Percentiles rank a stretch among this genome's conserved stretches.
phyloP scores from a whole-genome alignment of 352 stramenopile genomes.

The Pythium vanterpoolii region DNA sequence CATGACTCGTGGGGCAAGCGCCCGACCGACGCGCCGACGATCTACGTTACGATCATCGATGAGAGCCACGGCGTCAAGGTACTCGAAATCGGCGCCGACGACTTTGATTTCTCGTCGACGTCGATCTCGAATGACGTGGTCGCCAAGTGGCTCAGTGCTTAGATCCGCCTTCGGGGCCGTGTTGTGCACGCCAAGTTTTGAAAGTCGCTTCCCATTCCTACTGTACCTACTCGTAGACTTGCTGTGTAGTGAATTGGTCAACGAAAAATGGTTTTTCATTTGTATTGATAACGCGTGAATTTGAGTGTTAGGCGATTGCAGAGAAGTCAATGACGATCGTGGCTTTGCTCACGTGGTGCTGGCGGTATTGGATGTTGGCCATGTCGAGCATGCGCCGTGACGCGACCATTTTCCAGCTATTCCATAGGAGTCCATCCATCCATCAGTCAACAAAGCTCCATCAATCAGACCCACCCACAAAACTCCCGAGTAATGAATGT shows the following conservation, averaged over 20 bases:
- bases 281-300: too few species aligned
- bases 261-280: too few species aligned
- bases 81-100: slow-evolving; percentile 43
- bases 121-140: slow-evolving; percentile 54
- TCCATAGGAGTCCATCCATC: neutral
- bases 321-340: slow-evolving; percentile 74
- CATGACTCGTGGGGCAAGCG: slow-evolving; percentile 63
- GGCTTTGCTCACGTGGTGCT: slow-evolving; percentile 54
- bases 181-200: too few species aligned
- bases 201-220: too few species aligned
- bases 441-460: neutral
- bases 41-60: slow-evolving; percentile 76
- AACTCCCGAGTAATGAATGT: too few species aligned
- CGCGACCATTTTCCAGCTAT: slow-evolving; percentile 85
- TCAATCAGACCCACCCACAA: slow-evolving; percentile 1
- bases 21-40: slow-evolving; percentile 39
- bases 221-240: too few species aligned
- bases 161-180: slow-evolving; percentile 3
- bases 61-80: slow-evolving; percentile 66
- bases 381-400: slow-evolving; percentile 88
- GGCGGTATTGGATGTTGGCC: slow-evolving; percentile 58
- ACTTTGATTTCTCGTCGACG: slow-evolving; percentile 61
- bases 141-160: slow-evolving; percentile 49
- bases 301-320: slow-evolving; percentile 8
- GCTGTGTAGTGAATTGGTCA: too few species aligned